A percentile compares a stretch with the other conserved stretches of the same genome.
Evolutionary conservation across 305 asterid species (phyloP).

Genomic region (Plantago lanceolata): DNA sequence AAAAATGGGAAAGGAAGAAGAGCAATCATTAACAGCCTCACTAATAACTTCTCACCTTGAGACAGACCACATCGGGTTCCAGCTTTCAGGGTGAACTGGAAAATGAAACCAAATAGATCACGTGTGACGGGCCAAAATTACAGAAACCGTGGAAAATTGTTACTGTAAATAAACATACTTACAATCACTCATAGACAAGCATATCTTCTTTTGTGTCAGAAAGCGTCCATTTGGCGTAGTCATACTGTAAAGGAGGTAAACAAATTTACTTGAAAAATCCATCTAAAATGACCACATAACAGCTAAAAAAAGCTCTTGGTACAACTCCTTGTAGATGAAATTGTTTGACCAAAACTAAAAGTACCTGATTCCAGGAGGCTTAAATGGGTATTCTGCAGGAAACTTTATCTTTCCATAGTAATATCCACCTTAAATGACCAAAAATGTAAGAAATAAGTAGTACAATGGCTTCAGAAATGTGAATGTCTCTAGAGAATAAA

Average conservation of each 20-base stretch:
- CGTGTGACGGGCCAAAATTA: slow-evolving; percentile 17
- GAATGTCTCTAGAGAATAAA: slow-evolving; percentile 7
- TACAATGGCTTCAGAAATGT: slow-evolving; percentile 14
- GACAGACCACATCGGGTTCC: slow-evolving; percentile 72
- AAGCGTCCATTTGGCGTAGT: slow-evolving; percentile 85
- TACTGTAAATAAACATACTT: slow-evolving; percentile 30
- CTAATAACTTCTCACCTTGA: slow-evolving; percentile 43
- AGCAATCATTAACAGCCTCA: slow-evolving; percentile 12
- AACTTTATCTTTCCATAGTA: slow-evolving; percentile 91
- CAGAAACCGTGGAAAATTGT: slow-evolving; percentile 9
- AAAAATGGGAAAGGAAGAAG: slow-evolving; percentile 10
- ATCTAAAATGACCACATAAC: slow-evolving; percentile 8
- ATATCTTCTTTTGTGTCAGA: slow-evolving; percentile 81
- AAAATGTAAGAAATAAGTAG: slow-evolving; percentile 18
- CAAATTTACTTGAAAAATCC: slow-evolving; percentile 10
- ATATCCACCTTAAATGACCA: slow-evolving; percentile 66
- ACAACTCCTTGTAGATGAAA: slow-evolving; percentile 13
- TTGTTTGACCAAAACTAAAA: slow-evolving; percentile 16
- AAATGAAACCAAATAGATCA: slow-evolving; percentile 26
- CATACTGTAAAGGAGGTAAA: slow-evolving; percentile 54
- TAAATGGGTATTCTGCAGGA: slow-evolving; percentile 93
- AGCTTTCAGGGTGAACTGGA: slow-evolving; percentile 61
- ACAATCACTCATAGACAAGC: slow-evolving; percentile 92
- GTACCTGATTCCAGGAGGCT: slow-evolving; percentile 94
- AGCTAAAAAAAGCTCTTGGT: slow-evolving; percentile 11